Percentiles rank a stretch among this genome's conserved stretches.
Evolutionary conservation across 768 basidiomycete genomes (phyloP).

Genomic region (Amanita pallidorosea): DNA sequence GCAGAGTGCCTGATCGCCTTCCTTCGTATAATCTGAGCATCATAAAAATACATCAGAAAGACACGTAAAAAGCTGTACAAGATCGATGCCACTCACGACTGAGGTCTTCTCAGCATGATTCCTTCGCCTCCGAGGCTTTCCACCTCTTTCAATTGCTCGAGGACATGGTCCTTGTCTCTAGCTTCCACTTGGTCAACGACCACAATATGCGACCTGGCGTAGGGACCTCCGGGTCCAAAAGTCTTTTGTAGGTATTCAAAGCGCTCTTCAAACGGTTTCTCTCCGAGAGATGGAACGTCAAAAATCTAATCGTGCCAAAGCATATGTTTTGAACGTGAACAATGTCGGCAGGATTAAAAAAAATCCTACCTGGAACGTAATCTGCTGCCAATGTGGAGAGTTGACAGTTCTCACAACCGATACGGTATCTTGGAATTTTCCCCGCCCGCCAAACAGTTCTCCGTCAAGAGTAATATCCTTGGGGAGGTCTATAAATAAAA

Average conservation of each 20-base stretch:
- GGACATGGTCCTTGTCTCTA: constrained; percentile 36
- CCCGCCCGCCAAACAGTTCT: constrained; percentile 48
- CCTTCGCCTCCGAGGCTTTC: constrained; percentile 48
- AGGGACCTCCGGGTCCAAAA: constrained; percentile 36
- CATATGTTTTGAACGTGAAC: neutral
- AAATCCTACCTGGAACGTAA: constrained; percentile 39
- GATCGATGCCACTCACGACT: constrained; percentile 25
- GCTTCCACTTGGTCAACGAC: constrained; percentile 40
- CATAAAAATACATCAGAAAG: neutral
- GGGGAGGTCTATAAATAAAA: constrained; percentile 30
- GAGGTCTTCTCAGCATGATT: constrained; percentile 42
- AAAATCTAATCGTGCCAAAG: constrained; percentile 30
- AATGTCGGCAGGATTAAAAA: neutral
- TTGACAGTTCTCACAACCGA: constrained; percentile 50
- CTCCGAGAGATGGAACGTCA: constrained; percentile 40
- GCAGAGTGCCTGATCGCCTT: constrained; percentile 31
- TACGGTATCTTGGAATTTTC: constrained; percentile 45
- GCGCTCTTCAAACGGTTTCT: constrained; percentile 41
- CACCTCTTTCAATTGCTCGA: constrained; percentile 42
- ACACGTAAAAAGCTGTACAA: neutral
- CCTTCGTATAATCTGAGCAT: constrained; percentile 36
- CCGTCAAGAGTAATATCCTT: constrained; percentile 47
- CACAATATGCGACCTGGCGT: constrained; percentile 28
- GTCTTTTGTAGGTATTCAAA: constrained; percentile 29
- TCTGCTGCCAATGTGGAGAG: constrained; percentile 44